Evolutionary conservation across 192 early-diverging fungal genomes (phyloP), one percentile per base, ranked within the genome.

Genomic region (Geranomyces michiganensis): DNA sequence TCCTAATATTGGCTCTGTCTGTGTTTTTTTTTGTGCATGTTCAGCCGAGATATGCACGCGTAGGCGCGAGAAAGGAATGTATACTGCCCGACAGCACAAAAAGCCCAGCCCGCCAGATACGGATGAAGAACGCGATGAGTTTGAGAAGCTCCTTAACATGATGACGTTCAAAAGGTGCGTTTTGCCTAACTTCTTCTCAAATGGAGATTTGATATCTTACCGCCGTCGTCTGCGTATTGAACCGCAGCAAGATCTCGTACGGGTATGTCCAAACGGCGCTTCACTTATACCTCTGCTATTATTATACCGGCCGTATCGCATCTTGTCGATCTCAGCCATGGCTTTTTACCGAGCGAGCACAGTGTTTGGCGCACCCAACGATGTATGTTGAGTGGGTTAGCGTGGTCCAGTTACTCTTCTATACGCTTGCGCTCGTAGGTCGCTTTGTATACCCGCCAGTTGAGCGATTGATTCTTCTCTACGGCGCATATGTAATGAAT

Each of bases 241-340:
- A 41, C 10, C 36, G 17, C 66, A 74, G 73, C 24, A 48, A 62
- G 66, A 47, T 74, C 1, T 74, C 73, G 14, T 74, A 68, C 43
- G 66, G 65, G 14, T 24, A 26, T 33, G 56, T 67, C 17, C 43
- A 19, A n/a, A 10, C 29, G 21, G 19, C 62, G 7, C 31, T 74
- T 36, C 53, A 68, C 43, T n/a, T 61, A 26, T 74, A 74, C 66
- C 66, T 62, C 59, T 45, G 36, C 58, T 68, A 74, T 58, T 19
- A 36, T 17, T 68, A 60, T 66, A 27, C 27, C 32, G 17, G 24
- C 48, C 12, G 44, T 31, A 24, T 17, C 24, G 58, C 51, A 7
- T 17, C 22, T 22, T 41, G 36, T 41, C 36, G 36, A 41, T 31
- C 9, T 6, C 30, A 15, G 21, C 24, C 70, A 5, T 49, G 48